Base-by-base conservation (phyloP, 345 rosid genomes). In the Bruguiera gymnorhiza region DNA sequence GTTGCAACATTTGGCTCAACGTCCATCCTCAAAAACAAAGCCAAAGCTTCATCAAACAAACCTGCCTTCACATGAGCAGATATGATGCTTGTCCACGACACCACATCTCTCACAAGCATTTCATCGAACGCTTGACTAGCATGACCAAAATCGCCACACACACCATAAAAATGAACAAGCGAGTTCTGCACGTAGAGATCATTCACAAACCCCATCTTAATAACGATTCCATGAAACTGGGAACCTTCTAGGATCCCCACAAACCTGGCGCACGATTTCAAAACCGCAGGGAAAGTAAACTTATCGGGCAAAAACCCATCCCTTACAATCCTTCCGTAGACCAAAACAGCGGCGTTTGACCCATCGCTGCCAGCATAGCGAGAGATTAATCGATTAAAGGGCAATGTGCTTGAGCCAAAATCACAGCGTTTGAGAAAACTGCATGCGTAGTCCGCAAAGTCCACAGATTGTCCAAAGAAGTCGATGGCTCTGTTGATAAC, bases 181-280 rank as follows among this genome's bases (percentile, higher is more conserved):
- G 85, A 81, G 73, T 84, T 84, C 51, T 48, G 73, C 79, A 76
- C 79, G 68, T 79, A 81, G 1, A 77, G 37, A 58, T 79, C 83
- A 26, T 60, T 53, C 0, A 31, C 65, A 56, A 78, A 74, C 36
- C 83, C 84, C 79, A 71, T 71, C 63, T 43, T 83, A 50, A 68
- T 51, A 36, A 71, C 69, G 19, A 50, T 0, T 23, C 81, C 82
- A 65, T 83, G 82, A 59, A 78, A 20, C 80, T 80, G 79, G 57
- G 4, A 62, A 1, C 73, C 68, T 61, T 76, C 80, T 48, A 43
- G 34, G 36, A 71, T 26, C 55, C 75, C 83, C 67, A 27, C 60
- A 75, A 81, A 75, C 82, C 75, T 81, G n/a, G 73, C 73, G 53
- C 85, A 81, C 8, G 83, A 81, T 60, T 84, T 84, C 69, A 84